Base-by-base conservation (phyloP, 306 rosid genomes). In the Lotus japonicus region DNA sequence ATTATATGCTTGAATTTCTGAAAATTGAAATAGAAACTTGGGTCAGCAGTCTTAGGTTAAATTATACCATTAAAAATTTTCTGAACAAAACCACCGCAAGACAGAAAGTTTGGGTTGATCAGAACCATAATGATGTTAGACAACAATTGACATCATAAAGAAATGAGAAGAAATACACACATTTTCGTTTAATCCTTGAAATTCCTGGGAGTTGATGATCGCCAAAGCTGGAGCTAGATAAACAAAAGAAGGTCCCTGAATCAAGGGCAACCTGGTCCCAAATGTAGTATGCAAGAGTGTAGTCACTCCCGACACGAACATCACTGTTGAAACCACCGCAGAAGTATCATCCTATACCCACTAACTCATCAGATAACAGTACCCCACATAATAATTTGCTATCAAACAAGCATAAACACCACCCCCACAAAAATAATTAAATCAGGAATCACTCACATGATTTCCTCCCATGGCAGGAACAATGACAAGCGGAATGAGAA, bases 391-490 rank as follows among this genome's bases (percentile, higher is more conserved):
- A 77, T n/a, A 60, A 52, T 68, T 68, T 39, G 59, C 68, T 33
- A n/a, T n/a, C n/a, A n/a, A n/a, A n/a, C n/a, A n/a, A n/a, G n/a
- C n/a, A n/a, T n/a, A n/a, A n/a, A n/a, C n/a, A n/a, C n/a, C n/a
- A n/a, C n/a, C n/a, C n/a, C n/a, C n/a, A n/a, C n/a, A n/a, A n/a
- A n/a, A n/a, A n/a, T n/a, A n/a, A n/a, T n/a, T n/a, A n/a, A n/a
- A n/a, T n/a, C 36, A 5, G 36, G 5, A 31, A 31, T 8, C 74
- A 84, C 97, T 90, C 79, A 95, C 99, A 35, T 83, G 73, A 76
- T 84, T 65, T 64, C 99, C 99, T 74, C 99, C 99, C 99, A 95
- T 95, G 1, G 99, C 97, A 4, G 99, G 97, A 72, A 87, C 99
- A 15, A 90, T 81, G 46, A 90, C 91, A 3, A 95, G 97, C 12